phyloP scores from a whole-genome alignment of 73 alveolate species.

The Paramecium primaurelia region DNA sequence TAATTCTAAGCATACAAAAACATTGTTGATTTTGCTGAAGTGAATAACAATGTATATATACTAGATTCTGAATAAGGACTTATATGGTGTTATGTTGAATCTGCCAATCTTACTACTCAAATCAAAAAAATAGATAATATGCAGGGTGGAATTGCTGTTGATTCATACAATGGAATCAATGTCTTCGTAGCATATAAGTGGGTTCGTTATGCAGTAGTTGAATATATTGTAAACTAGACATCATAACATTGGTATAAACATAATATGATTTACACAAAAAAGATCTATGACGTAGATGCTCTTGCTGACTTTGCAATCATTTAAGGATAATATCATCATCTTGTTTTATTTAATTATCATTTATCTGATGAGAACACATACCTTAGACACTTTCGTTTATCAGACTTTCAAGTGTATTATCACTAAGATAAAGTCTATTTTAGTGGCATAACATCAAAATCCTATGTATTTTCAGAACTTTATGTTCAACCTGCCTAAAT shows the following conservation, averaged over 20 bases:
- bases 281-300: conserved; percentile 21
- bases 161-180: neutral
- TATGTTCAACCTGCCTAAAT: neutral
- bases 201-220: neutral
- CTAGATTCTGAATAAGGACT: neutral
- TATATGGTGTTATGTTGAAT: neutral
- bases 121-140: neutral
- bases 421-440: neutral
- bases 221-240: neutral
- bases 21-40: neutral
- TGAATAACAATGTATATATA: neutral
- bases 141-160: conserved; percentile 21
- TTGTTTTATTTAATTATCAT: neutral
- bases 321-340: neutral
- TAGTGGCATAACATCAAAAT: neutral
- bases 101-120: neutral
- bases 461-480: neutral
- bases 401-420: neutral
- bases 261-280: neutral
- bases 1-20: neutral
- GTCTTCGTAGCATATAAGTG: neutral
- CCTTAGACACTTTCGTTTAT: neutral
- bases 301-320: conserved; percentile 18
- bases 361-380: neutral
- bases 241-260: neutral